phyloP scores from a whole-genome alignment of 176 grass and related monocot species.

The Avena insularis region DNA sequence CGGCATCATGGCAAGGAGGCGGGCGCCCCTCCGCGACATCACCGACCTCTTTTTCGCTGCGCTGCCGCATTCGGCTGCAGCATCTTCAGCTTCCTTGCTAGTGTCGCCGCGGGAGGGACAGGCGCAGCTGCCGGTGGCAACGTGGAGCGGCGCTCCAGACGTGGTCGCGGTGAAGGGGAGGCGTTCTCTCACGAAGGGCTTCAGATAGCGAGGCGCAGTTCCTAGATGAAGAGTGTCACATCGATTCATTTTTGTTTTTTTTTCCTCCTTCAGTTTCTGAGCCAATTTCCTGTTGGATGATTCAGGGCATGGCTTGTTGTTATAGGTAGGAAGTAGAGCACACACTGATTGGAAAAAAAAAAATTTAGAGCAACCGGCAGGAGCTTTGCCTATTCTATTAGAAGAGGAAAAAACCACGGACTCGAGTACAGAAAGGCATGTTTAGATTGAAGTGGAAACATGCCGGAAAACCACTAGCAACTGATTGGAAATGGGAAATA shows the following conservation, averaged over 20 bases:
- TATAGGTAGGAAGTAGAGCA: neutral
- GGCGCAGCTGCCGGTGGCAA: neutral
- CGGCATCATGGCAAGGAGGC: neutral
- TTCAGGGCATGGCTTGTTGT: neutral
- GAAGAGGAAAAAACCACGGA: too few relatives aligned
- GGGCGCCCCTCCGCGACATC: slow-evolving; percentile 42
- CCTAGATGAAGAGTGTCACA: too few relatives aligned
- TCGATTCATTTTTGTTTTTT: neutral
- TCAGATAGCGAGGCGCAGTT: slow-evolving; percentile 32
- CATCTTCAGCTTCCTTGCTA: neutral
- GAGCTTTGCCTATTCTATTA: too few relatives aligned
- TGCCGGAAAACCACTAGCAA: too few relatives aligned
- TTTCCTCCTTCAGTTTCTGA: too few relatives aligned
- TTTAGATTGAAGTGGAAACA: too few relatives aligned
- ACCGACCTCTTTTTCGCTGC: slow-evolving; percentile 12
- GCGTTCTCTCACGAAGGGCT: slow-evolving; percentile 36
- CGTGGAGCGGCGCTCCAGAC: neutral
- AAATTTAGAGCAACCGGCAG: too few relatives aligned
- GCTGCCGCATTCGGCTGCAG: neutral
- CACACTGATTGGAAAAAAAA: too few relatives aligned
- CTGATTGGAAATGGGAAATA: too few relatives aligned
- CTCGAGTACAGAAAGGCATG: too few relatives aligned
- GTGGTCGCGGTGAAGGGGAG: neutral
- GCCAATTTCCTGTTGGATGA: neutral
- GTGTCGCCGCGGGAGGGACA: neutral